Percentiles rank a stretch among this genome's conserved stretches.
phyloP scores from a whole-genome alignment of 148 eudicot species.

The Fallopia convolvulus region DNA sequence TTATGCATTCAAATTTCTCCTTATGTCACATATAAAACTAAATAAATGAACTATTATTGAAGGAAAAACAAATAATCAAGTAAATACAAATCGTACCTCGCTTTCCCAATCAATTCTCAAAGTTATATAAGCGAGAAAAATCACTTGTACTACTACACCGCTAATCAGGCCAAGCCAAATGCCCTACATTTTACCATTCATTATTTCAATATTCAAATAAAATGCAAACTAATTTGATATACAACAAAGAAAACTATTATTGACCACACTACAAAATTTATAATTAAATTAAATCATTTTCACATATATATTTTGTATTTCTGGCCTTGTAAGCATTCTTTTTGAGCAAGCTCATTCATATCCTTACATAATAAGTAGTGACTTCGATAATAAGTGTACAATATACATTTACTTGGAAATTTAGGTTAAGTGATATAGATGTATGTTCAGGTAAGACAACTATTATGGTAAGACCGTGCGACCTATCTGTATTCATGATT shows the following conservation, averaged over 20 bases:
- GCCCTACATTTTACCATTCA: not conserved
- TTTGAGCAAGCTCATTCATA: no score
- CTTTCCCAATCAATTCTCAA: not conserved
- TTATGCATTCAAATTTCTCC: no score
- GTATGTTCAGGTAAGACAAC: no score
- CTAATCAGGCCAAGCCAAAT: constrained; percentile 7
- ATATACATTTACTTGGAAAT: not conserved
- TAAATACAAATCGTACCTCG: not conserved
- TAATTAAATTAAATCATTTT: not conserved
- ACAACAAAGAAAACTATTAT: no score
- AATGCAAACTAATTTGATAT: not conserved
- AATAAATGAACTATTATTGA: not conserved
- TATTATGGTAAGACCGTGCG: no score
- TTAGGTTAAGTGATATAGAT: not conserved
- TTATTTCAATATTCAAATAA: not conserved
- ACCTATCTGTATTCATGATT: no score
- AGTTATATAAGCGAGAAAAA: not conserved
- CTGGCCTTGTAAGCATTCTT: no score
- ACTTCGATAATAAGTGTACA: no score
- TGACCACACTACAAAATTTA: not conserved
- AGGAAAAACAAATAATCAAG: not conserved
- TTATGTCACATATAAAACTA: no score
- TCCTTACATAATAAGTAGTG: no score
- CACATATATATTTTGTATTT: not conserved
- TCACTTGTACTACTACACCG: not conserved